Evolutionary conservation across 805 yeast species (phyloP).

Genomic region (Maudiozyma saulgeensis): DNA sequence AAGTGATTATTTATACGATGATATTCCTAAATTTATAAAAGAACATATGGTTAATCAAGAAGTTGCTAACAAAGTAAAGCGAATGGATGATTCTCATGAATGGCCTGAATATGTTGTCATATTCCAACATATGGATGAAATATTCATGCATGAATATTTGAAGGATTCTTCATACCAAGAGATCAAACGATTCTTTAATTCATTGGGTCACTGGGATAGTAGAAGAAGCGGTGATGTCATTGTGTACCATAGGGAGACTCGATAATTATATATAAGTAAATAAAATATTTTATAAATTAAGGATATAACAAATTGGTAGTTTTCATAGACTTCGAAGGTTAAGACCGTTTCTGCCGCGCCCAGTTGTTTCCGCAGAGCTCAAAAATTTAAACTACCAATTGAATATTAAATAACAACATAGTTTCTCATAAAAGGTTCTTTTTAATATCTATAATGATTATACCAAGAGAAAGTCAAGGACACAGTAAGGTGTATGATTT

Average conservation of each 20-base stretch:
- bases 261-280: background rate
- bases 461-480: too few species aligned
- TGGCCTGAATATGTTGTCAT: constrained; percentile 74
- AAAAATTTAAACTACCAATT: too few species aligned
- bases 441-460: too few species aligned
- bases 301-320: too few species aligned
- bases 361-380: too few species aligned
- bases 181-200: constrained; percentile 58
- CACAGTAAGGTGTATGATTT: too few species aligned
- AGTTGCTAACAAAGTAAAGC: constrained; percentile 8
- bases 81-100: constrained; percentile 19
- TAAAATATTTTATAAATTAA: background rate
- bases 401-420: too few species aligned
- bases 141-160: constrained; percentile 34
- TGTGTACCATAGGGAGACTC: constrained; percentile 34
- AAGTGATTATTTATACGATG: constrained; percentile 70
- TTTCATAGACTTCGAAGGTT: too few species aligned
- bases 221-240: constrained; percentile 73
- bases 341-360: too few species aligned
- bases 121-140: constrained; percentile 52
- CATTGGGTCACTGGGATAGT: constrained; percentile 76
- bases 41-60: constrained; percentile 37
- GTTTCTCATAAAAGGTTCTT: too few species aligned
- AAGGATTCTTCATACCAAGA: constrained; percentile 35
- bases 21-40: constrained; percentile 52